Evolutionary conservation across 2,329 filamentous ascomycete species (phyloP).

Genomic region (Fusarium albosuccineum): DNA sequence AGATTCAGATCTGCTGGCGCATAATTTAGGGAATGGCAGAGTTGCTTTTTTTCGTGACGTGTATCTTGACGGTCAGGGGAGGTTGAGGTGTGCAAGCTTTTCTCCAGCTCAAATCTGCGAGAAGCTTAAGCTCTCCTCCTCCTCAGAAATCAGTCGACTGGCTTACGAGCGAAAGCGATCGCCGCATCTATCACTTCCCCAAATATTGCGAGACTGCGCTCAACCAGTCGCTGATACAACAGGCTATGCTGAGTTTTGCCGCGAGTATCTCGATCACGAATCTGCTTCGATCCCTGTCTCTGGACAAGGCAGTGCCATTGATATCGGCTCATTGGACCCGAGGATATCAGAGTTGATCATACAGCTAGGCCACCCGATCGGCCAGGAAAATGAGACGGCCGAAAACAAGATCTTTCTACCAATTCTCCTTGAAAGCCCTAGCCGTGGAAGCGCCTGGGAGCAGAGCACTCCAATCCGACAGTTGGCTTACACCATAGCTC

Average conservation of each 20-base stretch:
- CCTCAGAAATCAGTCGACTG: constrained; percentile 48
- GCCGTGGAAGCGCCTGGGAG: constrained; percentile 69
- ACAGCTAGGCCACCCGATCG: constrained; percentile 41
- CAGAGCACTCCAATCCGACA: constrained; percentile 63
- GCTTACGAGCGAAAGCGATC: constrained; percentile 53
- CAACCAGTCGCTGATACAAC: constrained; percentile 32
- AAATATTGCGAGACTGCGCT: constrained; percentile 48
- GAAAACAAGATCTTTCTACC: constrained; percentile 71
- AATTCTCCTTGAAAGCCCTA: constrained; percentile 69
- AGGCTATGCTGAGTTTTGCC: constrained; percentile 48
- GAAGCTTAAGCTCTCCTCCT: constrained; percentile 56
- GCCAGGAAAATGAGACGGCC: constrained; percentile 35
- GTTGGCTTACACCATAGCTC: constrained; percentile 67
- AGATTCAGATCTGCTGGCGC: constrained; percentile 88
- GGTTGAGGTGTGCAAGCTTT: constrained; percentile 47
- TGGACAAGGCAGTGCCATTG: constrained; percentile 13
- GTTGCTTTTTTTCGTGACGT: constrained; percentile 79
- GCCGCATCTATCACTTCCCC: constrained; percentile 47
- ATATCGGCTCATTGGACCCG: constrained; percentile 51
- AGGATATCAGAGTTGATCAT: constrained; percentile 56
- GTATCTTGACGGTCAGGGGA: constrained; percentile 50
- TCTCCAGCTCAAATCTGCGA: constrained; percentile 54
- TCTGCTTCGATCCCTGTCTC: constrained; percentile 33
- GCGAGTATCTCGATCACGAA: constrained; percentile 49
- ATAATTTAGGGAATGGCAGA: constrained; percentile 74